Conservation (phyloP, 208 protist genomes). For the Crithidia sp. region DNA sequence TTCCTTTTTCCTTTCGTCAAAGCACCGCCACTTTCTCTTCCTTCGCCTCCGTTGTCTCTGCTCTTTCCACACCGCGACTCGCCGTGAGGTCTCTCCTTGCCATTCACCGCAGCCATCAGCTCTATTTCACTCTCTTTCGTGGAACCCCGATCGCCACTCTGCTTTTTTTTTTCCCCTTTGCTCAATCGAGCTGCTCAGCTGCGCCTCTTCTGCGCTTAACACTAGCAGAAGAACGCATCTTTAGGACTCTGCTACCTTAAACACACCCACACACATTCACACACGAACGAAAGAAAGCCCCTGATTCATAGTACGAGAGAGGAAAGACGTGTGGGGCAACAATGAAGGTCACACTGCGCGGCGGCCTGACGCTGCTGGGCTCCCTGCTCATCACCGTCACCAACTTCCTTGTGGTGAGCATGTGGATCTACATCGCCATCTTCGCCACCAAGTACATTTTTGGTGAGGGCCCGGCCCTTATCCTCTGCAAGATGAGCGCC, state of each 20-base stretch:
- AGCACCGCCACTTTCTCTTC: not conserved
- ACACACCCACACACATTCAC: no score
- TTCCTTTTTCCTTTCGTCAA: conserved; percentile 16
- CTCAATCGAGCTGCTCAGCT: not conserved
- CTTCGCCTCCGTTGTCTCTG: not conserved
- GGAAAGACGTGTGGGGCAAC: conserved; percentile 3
- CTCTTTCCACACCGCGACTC: not conserved
- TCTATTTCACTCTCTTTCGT: no score
- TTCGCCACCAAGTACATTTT: conserved; percentile 40
- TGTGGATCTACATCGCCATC: conserved; percentile 32
- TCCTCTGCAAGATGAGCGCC: conserved; percentile 35
- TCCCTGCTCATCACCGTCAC: conserved; percentile 22
- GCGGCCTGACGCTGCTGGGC: conserved; percentile 31
- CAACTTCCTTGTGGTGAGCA: conserved; percentile 27
- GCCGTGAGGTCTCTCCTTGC: no score
- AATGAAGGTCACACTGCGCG: conserved; percentile 49
- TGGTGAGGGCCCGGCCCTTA: conserved; percentile 9
- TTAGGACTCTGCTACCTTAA: no score
- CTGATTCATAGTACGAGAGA: not conserved
- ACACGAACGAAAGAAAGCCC: no score
- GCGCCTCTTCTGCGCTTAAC: no score
- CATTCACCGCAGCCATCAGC: no score
- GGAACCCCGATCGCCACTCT: not conserved
- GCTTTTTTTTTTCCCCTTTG: conserved; percentile 11
- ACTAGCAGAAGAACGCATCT: no score